Evolutionary conservation across 2,329 filamentous ascomycete genomes (phyloP).

Genomic region (Diaporthe helianthi): DNA sequence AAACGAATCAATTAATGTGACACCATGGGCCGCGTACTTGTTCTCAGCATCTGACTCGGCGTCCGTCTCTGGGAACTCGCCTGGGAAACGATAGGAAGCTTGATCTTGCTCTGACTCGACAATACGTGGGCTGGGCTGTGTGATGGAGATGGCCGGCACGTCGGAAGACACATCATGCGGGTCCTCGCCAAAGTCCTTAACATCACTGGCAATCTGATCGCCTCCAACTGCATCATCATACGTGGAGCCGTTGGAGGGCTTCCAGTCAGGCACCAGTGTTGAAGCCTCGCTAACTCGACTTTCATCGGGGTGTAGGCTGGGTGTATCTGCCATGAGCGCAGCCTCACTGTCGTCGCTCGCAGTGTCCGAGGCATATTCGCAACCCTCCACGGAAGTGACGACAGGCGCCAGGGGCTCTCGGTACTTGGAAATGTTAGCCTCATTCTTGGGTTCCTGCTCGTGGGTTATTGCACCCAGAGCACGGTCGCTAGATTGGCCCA

Average conservation of each 20-base stretch:
- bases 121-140: slow-evolving; percentile 51
- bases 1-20: slow-evolving; percentile 10
- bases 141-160: slow-evolving; percentile 54
- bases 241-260: slow-evolving; percentile 9
- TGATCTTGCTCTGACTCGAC: slow-evolving; percentile 35
- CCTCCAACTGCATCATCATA: not conserved
- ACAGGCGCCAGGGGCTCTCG: slow-evolving; percentile 74
- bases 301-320: slow-evolving; percentile 36
- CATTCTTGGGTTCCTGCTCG: slow-evolving; percentile 60
- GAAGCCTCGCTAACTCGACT: slow-evolving; percentile 34
- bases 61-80: slow-evolving; percentile 61
- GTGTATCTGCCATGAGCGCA: slow-evolving; percentile 37
- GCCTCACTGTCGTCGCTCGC: slow-evolving; percentile 51
- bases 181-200: slow-evolving; percentile 29
- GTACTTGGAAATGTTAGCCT: slow-evolving; percentile 63
- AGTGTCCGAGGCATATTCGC: slow-evolving; percentile 68
- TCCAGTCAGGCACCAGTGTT: slow-evolving; percentile 26
- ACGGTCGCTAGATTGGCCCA: slow-evolving; percentile 66
- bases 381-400: slow-evolving; percentile 72
- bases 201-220: slow-evolving; percentile 28
- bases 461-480: slow-evolving; percentile 63
- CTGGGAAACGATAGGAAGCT: slow-evolving; percentile 59
- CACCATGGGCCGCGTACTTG: not conserved
- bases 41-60: slow-evolving; percentile 34
- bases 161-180: slow-evolving; percentile 17